A percentile compares a stretch with the other conserved stretches of the same genome.
Evolutionary conservation across 1,139 yeast species (phyloP).

Genomic region (Starmera stellimalicola): DNA sequence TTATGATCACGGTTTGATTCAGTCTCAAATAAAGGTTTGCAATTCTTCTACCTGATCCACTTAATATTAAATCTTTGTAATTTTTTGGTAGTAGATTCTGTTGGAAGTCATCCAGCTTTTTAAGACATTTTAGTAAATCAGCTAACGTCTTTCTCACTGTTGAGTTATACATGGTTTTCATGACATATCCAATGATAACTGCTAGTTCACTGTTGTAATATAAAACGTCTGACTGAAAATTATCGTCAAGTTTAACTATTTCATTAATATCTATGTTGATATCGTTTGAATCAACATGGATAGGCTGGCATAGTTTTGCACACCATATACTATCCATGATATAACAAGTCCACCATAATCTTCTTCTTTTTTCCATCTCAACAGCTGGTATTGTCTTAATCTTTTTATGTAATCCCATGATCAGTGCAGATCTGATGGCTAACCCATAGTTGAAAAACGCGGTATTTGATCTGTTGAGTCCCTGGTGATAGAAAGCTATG

Average conservation of each 20-base stretch:
- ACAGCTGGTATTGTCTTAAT: constrained; percentile 14
- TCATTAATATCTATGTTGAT: constrained; percentile 39
- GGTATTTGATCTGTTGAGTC: constrained; percentile 37
- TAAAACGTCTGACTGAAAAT: constrained; percentile 21
- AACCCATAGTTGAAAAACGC: constrained; percentile 42
- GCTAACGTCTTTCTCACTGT: constrained; percentile 11
- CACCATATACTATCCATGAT: constrained; percentile 43
- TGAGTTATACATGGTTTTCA: constrained; percentile 15
- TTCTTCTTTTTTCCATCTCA: constrained; percentile 32
- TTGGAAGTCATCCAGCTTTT: constrained; percentile 12
- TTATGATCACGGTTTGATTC: constrained; percentile 35
- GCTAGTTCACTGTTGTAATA: constrained; percentile 9
- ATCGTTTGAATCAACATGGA: constrained; percentile 39
- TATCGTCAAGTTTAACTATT: constrained; percentile 28
- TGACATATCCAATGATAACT: constrained; percentile 10
- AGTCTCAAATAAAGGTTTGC: constrained; percentile 23
- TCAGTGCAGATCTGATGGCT: constrained; percentile 37
- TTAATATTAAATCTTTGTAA: constrained; percentile 16
- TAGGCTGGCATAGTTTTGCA: constrained; percentile 35
- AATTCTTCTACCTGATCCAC: constrained; percentile 21
- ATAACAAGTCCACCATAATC: constrained; percentile 48
- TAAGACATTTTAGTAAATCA: constrained; percentile 9
- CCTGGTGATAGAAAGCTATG: constrained; percentile 38
- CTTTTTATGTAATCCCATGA: constrained; percentile 37
- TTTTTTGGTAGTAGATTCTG: constrained; percentile 12